Percentiles rank a stretch among this genome's conserved stretches.
phyloP scores from a whole-genome alignment of 1,139 yeast genomes.

The Nadsonia starkeyi-henricii region DNA sequence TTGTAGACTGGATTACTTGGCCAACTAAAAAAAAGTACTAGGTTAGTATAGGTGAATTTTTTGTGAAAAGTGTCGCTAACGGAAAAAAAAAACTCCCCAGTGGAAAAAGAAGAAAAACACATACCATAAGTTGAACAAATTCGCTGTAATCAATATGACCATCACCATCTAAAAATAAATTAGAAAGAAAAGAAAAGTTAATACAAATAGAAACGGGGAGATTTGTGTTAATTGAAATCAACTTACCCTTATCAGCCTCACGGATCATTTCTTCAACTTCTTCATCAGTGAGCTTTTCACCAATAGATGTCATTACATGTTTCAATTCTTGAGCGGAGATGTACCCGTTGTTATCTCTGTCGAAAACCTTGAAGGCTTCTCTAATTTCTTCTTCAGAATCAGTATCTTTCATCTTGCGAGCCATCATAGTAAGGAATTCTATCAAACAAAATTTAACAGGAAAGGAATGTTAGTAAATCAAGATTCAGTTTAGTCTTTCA shows the following conservation, averaged over 20 bases:
- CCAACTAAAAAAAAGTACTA: conserved; percentile 3
- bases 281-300: conserved; percentile 88
- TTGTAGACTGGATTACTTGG: conserved; percentile 4
- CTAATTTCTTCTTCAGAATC: conserved; percentile 94
- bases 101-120: conserved; percentile 2
- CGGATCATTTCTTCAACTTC: conserved; percentile 95
- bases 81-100: neutral
- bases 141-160: conserved; percentile 95
- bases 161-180: conserved; percentile 53
- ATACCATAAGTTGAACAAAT: conserved; percentile 44
- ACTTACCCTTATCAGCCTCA: conserved; percentile 54
- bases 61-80: neutral
- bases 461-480: neutral
- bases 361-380: conserved; percentile 94
- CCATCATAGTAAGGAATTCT: conserved; percentile 66
- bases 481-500: neutral
- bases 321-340: conserved; percentile 93
- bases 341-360: conserved; percentile 90
- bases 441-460: neutral
- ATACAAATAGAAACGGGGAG: neutral
- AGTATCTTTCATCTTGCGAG: conserved; percentile 91
- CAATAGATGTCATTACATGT: conserved; percentile 92
- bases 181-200: neutral
- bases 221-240: conserved; percentile 9
- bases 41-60: neutral